Base-by-base conservation (phyloP, 371 early-diverging fungal species). In the Dinochytrium kinnereticum region DNA sequence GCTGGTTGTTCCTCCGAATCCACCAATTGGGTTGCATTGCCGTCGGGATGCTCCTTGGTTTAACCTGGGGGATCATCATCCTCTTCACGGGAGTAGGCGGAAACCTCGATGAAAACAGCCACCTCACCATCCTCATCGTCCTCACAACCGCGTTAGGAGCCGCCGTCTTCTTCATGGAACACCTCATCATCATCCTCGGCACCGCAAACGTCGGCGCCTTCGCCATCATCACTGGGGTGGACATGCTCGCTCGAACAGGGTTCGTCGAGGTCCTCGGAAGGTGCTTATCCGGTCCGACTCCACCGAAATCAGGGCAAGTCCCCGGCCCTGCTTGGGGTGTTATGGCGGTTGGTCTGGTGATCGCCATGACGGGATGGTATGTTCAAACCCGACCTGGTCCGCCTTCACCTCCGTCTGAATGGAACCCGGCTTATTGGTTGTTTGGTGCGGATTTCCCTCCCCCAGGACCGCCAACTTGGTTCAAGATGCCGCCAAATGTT, bases 191-290 rank as follows among this genome's bases (percentile, higher is more conserved):
- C 57, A 90, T 89, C 3, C 39, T 90, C 1, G 87, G 87, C 37
- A 85, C 93, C 0, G 82, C 91, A 0, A 78, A 91, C 21, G 84
- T 87, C 37, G 93, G 93, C 3, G 84, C 91, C 0, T 91, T 89
- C 74, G 78, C 88, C 10, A 78, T 92, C 64, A 87, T 91, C 66
- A 80, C 89, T 59, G 93, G 92, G 7, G 75, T 92, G 33, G 93
- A 94, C 80, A 81, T 91, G 70, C 93, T 88, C 75, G 89, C 88
- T 1, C 87, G 89, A 50, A 93, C 93, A 0, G 94, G 93, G 0
- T 92, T 92, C 78, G 76, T 64, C 0, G 74, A 76, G 59, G 72
- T 64, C 5, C 15, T 75, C 30, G 19, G 64, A 13, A 19, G 66
- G 28, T 13, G n/a, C 44, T 30, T 67, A 28, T 37, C 30, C 2